Evolutionary conservation across 805 yeast species (phyloP).

Genomic region (Wickerhamiella lipophila): DNA sequence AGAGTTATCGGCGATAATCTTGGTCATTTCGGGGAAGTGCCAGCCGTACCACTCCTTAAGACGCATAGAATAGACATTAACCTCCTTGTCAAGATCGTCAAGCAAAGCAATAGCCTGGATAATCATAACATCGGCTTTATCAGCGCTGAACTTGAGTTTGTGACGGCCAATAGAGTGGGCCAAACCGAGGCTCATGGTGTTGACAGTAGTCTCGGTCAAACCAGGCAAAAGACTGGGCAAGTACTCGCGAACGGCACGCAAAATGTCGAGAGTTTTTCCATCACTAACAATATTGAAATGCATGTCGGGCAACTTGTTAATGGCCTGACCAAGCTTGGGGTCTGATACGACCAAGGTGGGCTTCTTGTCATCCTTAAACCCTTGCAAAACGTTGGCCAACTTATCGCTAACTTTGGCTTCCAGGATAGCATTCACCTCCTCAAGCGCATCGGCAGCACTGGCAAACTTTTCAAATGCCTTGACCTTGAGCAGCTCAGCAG

Average conservation of each 20-base stretch:
- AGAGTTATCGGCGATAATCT: slow-evolving; percentile 88
- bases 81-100: slow-evolving; percentile 94
- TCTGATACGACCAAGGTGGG: slow-evolving; percentile 85
- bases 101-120: slow-evolving; percentile 96
- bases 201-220: slow-evolving; percentile 65
- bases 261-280: slow-evolving; percentile 86
- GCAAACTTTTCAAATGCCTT: slow-evolving; percentile 91
- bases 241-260: slow-evolving; percentile 89
- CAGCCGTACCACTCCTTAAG: slow-evolving; percentile 99
- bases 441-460: slow-evolving; percentile 91
- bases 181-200: slow-evolving; percentile 94
- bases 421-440: slow-evolving; percentile 81
- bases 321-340: slow-evolving; percentile 90
- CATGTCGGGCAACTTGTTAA: slow-evolving; percentile 77
- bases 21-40: slow-evolving; percentile 99
- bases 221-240: slow-evolving; percentile 93
- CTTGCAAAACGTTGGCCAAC: slow-evolving; percentile 53
- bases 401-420: slow-evolving; percentile 89
- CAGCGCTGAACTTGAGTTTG: slow-evolving; percentile 93
- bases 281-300: slow-evolving; percentile 83
- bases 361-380: slow-evolving; percentile 39
- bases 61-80: slow-evolving; percentile 97
- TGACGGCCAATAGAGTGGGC: slow-evolving; percentile 98
- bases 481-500: slow-evolving; percentile 78
- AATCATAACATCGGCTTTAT: slow-evolving; percentile 97